phyloP scores from a whole-genome alignment of 1,139 yeast genomes.

The Hanseniaspora uvarum region DNA sequence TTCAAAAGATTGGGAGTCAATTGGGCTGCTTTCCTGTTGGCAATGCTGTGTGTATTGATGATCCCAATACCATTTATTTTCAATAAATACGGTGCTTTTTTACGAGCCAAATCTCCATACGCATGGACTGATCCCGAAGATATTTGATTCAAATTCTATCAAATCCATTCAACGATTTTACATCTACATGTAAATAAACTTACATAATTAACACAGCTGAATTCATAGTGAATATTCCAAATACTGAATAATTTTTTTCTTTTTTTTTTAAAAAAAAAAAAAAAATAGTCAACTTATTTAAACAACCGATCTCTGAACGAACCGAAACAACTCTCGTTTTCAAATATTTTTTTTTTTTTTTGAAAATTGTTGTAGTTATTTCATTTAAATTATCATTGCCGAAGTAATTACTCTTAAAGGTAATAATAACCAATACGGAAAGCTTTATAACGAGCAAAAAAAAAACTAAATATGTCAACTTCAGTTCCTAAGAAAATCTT shows the following conservation, averaged over 20 bases:
- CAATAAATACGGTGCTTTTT: slow-evolving; percentile 48
- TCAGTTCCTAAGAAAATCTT: slow-evolving; percentile 32
- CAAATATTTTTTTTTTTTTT: not conserved
- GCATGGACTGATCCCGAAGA: slow-evolving; percentile 28
- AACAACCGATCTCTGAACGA: not conserved
- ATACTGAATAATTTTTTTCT: not conserved
- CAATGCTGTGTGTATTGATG: slow-evolving; percentile 45
- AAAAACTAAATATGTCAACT: not conserved
- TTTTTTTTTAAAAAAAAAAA: not conserved
- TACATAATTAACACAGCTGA: not conserved
- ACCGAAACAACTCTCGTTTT: too few species aligned
- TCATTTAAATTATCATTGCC: not conserved
- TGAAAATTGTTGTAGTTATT: not conserved
- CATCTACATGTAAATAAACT: not conserved
- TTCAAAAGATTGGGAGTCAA: slow-evolving; percentile 44
- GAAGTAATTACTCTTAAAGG: too few species aligned
- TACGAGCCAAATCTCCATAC: slow-evolving; percentile 56
- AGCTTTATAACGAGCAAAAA: slow-evolving; percentile 15
- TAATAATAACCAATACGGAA: slow-evolving; percentile 7
- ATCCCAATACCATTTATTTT: slow-evolving; percentile 72
- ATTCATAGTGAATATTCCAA: not conserved
- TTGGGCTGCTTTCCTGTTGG: slow-evolving; percentile 56
- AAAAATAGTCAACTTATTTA: not conserved
- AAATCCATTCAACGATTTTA: not conserved
- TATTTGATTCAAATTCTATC: not conserved